Evolutionary conservation across 768 basidiomycete genomes (phyloP).

Genomic region (Agrocybe chaxingu): DNA sequence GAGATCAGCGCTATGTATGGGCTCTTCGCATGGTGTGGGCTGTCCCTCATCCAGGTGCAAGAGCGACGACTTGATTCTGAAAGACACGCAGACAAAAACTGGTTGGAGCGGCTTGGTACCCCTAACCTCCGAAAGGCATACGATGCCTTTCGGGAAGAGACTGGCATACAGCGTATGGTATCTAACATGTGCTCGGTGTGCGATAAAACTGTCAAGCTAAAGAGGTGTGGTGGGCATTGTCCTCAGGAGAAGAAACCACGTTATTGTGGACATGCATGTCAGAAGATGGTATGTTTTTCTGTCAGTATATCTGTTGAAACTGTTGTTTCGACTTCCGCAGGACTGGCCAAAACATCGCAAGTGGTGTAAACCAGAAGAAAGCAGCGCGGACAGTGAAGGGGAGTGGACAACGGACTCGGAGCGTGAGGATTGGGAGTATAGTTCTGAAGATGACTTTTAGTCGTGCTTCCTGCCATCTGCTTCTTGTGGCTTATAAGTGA

Average conservation of each 20-base stretch:
- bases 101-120: no score
- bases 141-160: constrained; percentile 3
- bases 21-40: not conserved
- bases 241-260: constrained; percentile 6
- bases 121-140: constrained; percentile 6
- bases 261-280: constrained; percentile 8
- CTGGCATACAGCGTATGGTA: constrained; percentile 2
- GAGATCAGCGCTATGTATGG: constrained; percentile 5
- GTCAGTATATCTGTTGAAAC: not conserved
- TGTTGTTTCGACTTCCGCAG: not conserved
- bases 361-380: constrained; percentile 6
- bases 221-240: constrained; percentile 9
- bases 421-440: constrained; percentile 10
- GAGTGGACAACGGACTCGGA: constrained; percentile 10
- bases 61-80: no score
- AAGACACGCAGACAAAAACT: no score
- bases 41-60: no score
- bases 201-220: not conserved
- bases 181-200: constrained; percentile 5
- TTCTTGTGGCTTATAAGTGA: not conserved
- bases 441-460: not conserved
- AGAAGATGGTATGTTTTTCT: constrained; percentile 2
- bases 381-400: constrained; percentile 4
- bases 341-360: constrained; percentile 8
- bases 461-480: no score